These are phyloP conservation scores for Sporothrix pseudoabietina DNA, from an alignment of 2,329 filamentous ascomycete genomes.

Conservation along the genomic window DNA sequence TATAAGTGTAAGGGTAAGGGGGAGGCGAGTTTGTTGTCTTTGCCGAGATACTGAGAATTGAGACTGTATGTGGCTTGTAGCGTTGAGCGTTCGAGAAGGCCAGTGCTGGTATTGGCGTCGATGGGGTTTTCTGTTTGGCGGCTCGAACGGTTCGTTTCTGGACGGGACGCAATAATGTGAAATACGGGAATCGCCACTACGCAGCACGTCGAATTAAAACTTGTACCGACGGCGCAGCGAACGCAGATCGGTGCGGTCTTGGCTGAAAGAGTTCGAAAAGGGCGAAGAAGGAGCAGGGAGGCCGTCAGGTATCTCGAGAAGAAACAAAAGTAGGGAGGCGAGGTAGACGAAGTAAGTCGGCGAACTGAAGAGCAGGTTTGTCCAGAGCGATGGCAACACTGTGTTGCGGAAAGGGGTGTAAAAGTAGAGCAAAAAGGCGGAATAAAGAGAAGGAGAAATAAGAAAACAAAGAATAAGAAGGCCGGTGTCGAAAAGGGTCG, in stretches of 20 bases:
- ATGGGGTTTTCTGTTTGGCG: not conserved
- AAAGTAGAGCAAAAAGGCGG: not conserved
- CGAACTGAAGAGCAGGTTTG: conserved; percentile 11
- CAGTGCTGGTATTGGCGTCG: not conserved
- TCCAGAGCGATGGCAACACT: not conserved
- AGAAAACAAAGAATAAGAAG: not conserved
- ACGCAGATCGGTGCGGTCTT: not conserved
- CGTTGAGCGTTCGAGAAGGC: conserved; percentile 15
- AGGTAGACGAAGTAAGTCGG: not conserved
- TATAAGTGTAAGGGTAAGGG: conserved; percentile 8
- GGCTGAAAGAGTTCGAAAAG: not conserved
- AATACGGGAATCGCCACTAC: conserved; percentile 30
- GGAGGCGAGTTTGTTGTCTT: conserved; percentile 17
- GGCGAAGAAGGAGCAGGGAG: not conserved
- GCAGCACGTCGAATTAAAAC: conserved; percentile 32
- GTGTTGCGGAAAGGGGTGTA: not conserved
- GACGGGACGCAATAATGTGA: not conserved
- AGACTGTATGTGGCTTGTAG: conserved; percentile 14
- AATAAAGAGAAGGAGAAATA: not conserved
- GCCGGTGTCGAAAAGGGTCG: not conserved
- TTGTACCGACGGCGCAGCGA: not conserved
- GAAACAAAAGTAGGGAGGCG: conserved; percentile 7
- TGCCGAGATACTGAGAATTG: not conserved
- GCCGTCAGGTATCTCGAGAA: not conserved
- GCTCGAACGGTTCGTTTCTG: not conserved